Conservation (phyloP, 179 eudicot genomes). For the Beta macrorhiza region DNA sequence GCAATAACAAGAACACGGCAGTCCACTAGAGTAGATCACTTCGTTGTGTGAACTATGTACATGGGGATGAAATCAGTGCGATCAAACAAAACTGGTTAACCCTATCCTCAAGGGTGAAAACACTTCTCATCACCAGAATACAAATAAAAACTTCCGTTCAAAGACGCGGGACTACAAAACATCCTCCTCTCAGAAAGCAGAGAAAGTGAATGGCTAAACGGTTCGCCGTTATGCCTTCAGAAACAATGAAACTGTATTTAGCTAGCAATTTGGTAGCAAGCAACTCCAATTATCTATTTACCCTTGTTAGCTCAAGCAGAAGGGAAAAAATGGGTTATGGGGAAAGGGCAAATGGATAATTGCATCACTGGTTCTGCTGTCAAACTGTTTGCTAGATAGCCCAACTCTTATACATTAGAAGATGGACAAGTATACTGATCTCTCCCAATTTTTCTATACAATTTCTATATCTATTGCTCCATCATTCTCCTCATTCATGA, state of each 20-base stretch:
- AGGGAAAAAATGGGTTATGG: too few species aligned
- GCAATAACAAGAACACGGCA: neutral
- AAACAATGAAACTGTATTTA: too few species aligned
- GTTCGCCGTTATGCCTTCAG: neutral
- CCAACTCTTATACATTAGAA: neutral
- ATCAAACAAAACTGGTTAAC: neutral
- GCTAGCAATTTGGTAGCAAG: neutral
- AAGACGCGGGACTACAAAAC: neutral
- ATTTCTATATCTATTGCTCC: conserved; percentile 35
- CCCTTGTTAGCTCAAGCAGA: too few species aligned
- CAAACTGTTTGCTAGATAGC: neutral
- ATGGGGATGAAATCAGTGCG: neutral
- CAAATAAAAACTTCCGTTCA: neutral
- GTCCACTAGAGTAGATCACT: neutral
- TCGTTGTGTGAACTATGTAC: neutral
- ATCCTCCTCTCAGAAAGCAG: neutral
- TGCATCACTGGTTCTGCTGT: neutral
- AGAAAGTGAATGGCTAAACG: neutral
- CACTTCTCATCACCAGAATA: neutral
- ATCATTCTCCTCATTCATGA: conserved; percentile 31
- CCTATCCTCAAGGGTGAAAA: neutral
- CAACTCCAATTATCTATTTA: too few species aligned
- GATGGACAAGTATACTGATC: neutral
- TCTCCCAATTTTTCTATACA: conserved; percentile 17
- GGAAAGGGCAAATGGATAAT: too few species aligned